Evolutionary conservation across 2,329 filamentous ascomycete species (phyloP), one percentile per base, ranked within the genome.

Genomic region (Aspergillus oerlinghausenensis): DNA sequence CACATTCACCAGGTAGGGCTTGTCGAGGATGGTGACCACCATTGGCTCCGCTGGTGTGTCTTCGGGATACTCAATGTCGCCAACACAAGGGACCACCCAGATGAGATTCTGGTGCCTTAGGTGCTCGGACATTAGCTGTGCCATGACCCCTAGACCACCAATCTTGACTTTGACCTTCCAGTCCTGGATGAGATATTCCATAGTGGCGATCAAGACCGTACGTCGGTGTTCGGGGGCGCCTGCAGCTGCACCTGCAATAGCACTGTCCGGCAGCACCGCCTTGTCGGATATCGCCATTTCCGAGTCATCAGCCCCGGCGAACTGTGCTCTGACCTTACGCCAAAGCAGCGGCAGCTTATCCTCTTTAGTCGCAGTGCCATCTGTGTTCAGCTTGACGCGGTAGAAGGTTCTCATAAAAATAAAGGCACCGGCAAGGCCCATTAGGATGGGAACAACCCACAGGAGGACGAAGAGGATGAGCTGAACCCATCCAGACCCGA

Each of bases 91-190:
- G 26, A 84, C 78, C n/a, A 85, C 81, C 82, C 82, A 88, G 60
- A 88, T 82, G 0, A 88, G 76, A 65, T 88, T 81, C 63, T 87
- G 81, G 61, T 88, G 84, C 3, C 81, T 77, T 10, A 88, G 79
- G 52, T 84, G 82, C 66, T 86, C 85, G 17, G 83, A 83, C 85
- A 88, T 88, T 2, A 88, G 74, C 62, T 86, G 83, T 32, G 86
- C 85, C 85, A 88, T 88, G 59, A 88, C 85, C 68, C 86, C 86
- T 3, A 88, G 76, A 58, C 86, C 86, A 58, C 86, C 86, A 50
- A 88, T 88, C 73, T 88, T 88, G 73, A 88, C 85, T 71, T 87
- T 88, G 73, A 88, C 85, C 3, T 73, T 79, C 83, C 86, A 88
- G 66, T 88, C 86, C 55, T 86, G 83, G 58, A 88, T 88, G 59